A percentile compares a stretch with the other conserved stretches of the same genome.
Evolutionary conservation across 306 rosid genomes (phyloP).

Genomic region (Trifolium repens): DNA sequence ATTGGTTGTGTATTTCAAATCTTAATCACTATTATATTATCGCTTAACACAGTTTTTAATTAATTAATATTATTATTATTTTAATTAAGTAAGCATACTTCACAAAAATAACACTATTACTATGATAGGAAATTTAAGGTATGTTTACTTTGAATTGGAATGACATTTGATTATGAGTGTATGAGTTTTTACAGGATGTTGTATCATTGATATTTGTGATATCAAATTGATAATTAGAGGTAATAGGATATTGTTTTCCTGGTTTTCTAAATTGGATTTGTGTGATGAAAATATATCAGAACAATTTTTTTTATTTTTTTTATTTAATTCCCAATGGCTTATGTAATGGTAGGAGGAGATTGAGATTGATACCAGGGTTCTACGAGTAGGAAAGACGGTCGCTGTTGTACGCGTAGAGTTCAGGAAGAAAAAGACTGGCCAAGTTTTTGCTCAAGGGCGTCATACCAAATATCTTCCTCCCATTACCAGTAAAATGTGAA

Average conservation of each 20-base stretch:
- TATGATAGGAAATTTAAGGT: background rate
- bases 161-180: background rate
- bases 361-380: constrained; percentile 62
- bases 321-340: background rate
- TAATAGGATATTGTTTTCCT: background rate
- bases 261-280: background rate
- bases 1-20: too few relatives aligned
- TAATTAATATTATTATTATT: too few relatives aligned
- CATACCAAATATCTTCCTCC: constrained; percentile 76
- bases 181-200: background rate
- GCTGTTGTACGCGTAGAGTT: constrained; percentile 73
- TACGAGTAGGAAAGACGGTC: constrained; percentile 71
- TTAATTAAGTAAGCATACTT: too few relatives aligned
- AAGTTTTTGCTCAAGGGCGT: constrained; percentile 84
- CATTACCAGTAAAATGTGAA: constrained; percentile 59
- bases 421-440: constrained; percentile 69
- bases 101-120: too few relatives aligned
- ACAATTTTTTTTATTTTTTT: background rate
- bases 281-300: background rate
- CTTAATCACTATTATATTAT: too few relatives aligned
- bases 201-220: background rate
- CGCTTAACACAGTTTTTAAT: background rate
- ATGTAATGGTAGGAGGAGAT: constrained; percentile 62
- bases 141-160: background rate
- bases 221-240: background rate